Conservation (phyloP, 2,329 filamentous ascomycete genomes). For the Hysterium pulicare region DNA sequence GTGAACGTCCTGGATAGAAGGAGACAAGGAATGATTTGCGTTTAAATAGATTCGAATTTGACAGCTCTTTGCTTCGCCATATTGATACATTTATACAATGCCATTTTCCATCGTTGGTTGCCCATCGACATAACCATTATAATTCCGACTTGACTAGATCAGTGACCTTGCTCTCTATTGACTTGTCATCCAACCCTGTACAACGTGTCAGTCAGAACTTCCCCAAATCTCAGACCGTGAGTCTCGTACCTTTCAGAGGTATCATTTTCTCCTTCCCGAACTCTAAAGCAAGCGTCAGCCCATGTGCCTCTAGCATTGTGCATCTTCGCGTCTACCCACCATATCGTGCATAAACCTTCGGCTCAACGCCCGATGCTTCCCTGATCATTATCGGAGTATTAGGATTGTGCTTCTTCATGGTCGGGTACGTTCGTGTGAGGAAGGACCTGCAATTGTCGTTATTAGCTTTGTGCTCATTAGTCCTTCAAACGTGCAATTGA, state of each 20-base stretch:
- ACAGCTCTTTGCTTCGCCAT: no score
- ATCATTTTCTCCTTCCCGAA: conserved; percentile 67
- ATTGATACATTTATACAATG: conserved; percentile 5
- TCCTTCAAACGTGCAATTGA: no score
- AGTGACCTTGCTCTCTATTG: conserved; percentile 67
- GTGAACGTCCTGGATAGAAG: no score
- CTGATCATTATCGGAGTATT: conserved; percentile 89
- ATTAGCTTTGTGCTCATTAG: conserved; percentile 6
- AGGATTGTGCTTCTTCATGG: conserved; percentile 99
- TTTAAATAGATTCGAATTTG: no score
- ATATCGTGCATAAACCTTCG: conserved; percentile 88
- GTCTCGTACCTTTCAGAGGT: conserved; percentile 54
- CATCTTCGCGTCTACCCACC: conserved; percentile 54
- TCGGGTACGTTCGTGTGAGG: conserved; percentile 85
- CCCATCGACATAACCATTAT: neutral
- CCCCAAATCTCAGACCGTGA: neutral
- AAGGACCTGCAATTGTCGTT: conserved; percentile 63
- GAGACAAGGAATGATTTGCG: no score
- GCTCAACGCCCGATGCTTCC: conserved; percentile 80
- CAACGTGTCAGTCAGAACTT: conserved; percentile 2
- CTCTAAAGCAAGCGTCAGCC: conserved; percentile 44
- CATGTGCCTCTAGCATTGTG: conserved; percentile 7
- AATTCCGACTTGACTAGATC: conserved; percentile 54
- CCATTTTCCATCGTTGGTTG: neutral
- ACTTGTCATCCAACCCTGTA: conserved; percentile 64